Conservation (phyloP, 768 basidiomycete species). For the Candolleomyces aberdarensis region DNA sequence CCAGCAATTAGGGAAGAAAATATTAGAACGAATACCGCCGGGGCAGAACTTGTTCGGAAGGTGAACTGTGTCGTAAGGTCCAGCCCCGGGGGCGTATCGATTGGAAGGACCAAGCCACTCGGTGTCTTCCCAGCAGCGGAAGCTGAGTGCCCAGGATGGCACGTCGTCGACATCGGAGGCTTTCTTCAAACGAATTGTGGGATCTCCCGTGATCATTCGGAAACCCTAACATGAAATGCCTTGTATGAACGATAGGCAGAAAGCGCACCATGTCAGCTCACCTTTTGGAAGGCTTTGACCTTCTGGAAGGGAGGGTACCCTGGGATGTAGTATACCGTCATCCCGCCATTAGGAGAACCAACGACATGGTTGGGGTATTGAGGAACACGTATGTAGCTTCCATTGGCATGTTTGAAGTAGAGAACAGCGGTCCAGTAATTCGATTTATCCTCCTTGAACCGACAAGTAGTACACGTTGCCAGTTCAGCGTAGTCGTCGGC, state of each 20-base stretch:
- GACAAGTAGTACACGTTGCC: slow-evolving; percentile 7
- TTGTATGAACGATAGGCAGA: neutral
- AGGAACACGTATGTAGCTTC: slow-evolving; percentile 7
- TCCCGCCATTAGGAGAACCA: neutral
- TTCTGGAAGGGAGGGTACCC: slow-evolving; percentile 1
- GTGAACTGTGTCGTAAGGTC: neutral
- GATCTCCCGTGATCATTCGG: neutral
- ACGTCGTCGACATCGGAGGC: neutral
- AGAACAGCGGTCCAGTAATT: slow-evolving; percentile 12
- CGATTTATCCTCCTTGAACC: slow-evolving; percentile 10
- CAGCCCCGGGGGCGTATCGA: neutral
- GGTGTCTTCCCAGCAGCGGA: slow-evolving; percentile 1
- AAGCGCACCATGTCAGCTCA: neutral
- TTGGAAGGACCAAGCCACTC: neutral
- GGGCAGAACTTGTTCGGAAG: slow-evolving; percentile 5
- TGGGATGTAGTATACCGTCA: slow-evolving; percentile 8
- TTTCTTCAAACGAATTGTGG: neutral
- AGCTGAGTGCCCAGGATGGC: neutral
- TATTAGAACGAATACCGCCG: slow-evolving; percentile 9
- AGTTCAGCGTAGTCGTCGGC: slow-evolving; percentile 1
- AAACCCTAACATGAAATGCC: neutral
- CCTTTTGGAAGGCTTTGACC: neutral
- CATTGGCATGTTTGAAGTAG: slow-evolving; percentile 8
- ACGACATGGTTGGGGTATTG: slow-evolving; percentile 6
- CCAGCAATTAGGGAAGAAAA: slow-evolving; percentile 9